A percentile compares a stretch with the other conserved stretches of the same genome.
Evolutionary conservation across 306 rosid species (phyloP).

Genomic region (Trifolium dubium): DNA sequence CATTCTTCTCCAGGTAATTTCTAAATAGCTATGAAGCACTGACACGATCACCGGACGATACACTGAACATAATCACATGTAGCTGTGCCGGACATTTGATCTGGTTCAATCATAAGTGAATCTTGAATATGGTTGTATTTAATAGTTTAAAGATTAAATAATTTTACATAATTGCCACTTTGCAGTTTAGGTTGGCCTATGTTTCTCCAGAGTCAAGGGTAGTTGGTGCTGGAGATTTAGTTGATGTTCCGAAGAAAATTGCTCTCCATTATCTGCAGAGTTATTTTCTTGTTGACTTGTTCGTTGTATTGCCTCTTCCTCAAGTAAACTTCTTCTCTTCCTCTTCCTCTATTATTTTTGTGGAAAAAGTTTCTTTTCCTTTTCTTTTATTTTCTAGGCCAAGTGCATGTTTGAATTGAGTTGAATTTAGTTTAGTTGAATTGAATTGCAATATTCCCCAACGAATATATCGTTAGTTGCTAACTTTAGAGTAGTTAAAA

Average conservation of each 20-base stretch:
- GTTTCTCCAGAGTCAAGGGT: constrained; percentile 83
- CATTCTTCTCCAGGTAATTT: constrained; percentile 80
- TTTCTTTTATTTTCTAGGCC: background rate
- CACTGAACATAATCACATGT: background rate
- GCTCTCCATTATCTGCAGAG: constrained; percentile 65
- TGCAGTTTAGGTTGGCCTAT: constrained; percentile 88
- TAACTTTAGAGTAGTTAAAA: too few relatives aligned
- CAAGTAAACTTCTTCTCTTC: constrained; percentile 51
- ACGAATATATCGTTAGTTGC: too few relatives aligned
- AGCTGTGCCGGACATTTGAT: too few relatives aligned
- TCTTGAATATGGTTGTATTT: too few relatives aligned
- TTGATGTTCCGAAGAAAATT: constrained; percentile 77
- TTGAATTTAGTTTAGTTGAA: background rate
- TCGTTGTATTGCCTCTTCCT: constrained; percentile 78
- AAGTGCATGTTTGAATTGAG: background rate
- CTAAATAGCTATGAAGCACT: background rate
- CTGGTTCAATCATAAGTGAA: too few relatives aligned
- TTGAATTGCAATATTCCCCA: background rate
- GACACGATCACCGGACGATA: too few relatives aligned
- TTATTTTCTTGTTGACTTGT: constrained; percentile 64
- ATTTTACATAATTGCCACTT: constrained; percentile 20
- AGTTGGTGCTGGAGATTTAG: constrained; percentile 90
- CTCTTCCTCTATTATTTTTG: background rate
- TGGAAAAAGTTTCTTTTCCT: background rate
- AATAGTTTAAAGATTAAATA: too few relatives aligned